Evolutionary conservation across 2,329 filamentous ascomycete species (phyloP), one percentile per base, ranked within the genome.

Genomic region (Penicillium italicum): DNA sequence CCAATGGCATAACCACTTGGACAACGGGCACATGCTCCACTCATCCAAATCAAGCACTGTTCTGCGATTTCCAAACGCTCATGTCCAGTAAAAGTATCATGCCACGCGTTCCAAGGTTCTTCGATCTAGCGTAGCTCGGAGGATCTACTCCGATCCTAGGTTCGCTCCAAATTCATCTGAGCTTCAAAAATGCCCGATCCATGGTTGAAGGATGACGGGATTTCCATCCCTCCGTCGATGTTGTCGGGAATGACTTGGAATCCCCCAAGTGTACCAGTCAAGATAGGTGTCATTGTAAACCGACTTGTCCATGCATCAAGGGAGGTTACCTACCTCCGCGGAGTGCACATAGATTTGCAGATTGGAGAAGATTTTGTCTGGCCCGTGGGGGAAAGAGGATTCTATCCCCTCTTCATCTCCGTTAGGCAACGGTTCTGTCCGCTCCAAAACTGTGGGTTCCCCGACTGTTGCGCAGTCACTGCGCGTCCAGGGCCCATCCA

Each of bases 391-490:
- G 61, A 55, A 48, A 31, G 38, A 30, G 26, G 46, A 20, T 24
- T 11, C 53, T 56, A 61, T 59, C 61, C 59, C 42, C 44, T 18
- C 30, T 18, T 43, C 38, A 9, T 53, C 34, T 38, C 12, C 24
- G 24, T 26, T 48, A 50, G 38, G 44, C 24, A 41, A 53, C 36
- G 50, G 28, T 36, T 9, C 20, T 50, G 14, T 18, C 47, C 30
- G 18, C 18, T 38, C 46, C 3, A 34, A 56, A 37, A 30, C 41
- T 37, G 50, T 53, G 34, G 49, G 33, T 28, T 43, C 33, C 38
- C 38, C 14, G n/a, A 48, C 4, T 53, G 54, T 49, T 54, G 45
- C 50, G 50, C 55, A 56, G 50, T 56, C 26, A 56, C 37, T 54
- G 31, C 50, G 54, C 50, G 42, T 54, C 30, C 31, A 56, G 43